phyloP scores from a whole-genome alignment of 495 filamentous ascomycete genomes.

The Penicillium turbatum region DNA sequence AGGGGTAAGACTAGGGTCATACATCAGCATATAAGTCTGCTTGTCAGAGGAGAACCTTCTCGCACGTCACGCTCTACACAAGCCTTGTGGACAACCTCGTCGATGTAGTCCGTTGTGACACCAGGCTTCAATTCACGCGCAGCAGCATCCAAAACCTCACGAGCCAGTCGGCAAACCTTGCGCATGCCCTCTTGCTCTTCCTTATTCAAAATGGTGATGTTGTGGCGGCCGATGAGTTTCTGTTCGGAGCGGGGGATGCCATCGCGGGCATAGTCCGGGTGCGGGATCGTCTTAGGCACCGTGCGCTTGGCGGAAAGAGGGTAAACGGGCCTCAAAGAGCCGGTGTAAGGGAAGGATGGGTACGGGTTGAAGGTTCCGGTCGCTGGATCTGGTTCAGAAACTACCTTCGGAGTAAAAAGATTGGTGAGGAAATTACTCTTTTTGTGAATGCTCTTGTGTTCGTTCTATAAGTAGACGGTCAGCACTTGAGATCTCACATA shows the following conservation, averaged over 20 bases:
- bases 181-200: slow-evolving; percentile 84
- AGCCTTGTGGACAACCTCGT: slow-evolving; percentile 93
- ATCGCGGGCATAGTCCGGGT: slow-evolving; percentile 79
- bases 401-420: slow-evolving; percentile 65
- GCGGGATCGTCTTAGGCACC: slow-evolving; percentile 74
- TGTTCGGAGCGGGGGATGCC: slow-evolving; percentile 80
- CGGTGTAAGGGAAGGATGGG: slow-evolving; percentile 77
- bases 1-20: slow-evolving; percentile 81
- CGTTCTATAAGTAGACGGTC: slow-evolving; percentile 47
- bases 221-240: slow-evolving; percentile 64
- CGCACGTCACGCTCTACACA: slow-evolving; percentile 85
- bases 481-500: slow-evolving; percentile 6
- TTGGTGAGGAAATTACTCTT: slow-evolving; percentile 71
- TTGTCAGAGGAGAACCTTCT: slow-evolving; percentile 20
- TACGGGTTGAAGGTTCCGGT: slow-evolving; percentile 87
- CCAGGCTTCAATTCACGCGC: slow-evolving; percentile 77
- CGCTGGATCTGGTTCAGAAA: slow-evolving; percentile 86
- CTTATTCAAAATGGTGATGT: slow-evolving; percentile 75
- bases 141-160: slow-evolving; percentile 92
- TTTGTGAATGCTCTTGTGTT: slow-evolving; percentile 88
- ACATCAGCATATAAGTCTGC: slow-evolving; percentile 14
- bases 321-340: slow-evolving; percentile 79
- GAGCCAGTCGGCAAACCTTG: slow-evolving; percentile 80
- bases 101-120: slow-evolving; percentile 93
- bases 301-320: slow-evolving; percentile 71